Evolutionary conservation across 139 green algal species (phyloP).

Genomic region (Haematococcus sp.): DNA sequence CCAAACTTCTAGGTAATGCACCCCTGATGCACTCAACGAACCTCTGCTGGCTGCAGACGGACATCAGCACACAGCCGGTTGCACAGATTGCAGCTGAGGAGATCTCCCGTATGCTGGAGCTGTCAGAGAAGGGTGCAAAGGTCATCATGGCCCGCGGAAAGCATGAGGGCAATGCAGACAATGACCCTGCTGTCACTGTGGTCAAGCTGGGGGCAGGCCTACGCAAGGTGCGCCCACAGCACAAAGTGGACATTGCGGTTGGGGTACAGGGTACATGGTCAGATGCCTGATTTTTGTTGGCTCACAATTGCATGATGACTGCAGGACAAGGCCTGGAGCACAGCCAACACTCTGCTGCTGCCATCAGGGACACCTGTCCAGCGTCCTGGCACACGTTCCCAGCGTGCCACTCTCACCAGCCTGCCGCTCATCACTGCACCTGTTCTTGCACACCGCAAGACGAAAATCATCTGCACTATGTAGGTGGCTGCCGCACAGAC

Average conservation of each 20-base stretch:
- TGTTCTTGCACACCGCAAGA: conserved; percentile 41
- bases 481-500: no score
- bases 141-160: conserved; percentile 34
- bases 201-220: conserved; percentile 34
- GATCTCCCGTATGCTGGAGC: background rate
- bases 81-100: conserved; percentile 8
- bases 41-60: no score
- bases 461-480: conserved; percentile 73
- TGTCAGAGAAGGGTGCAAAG: conserved; percentile 9
- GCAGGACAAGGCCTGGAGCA: conserved; percentile 32
- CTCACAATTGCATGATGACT: no score
- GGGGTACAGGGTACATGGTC: no score
- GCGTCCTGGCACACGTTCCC: conserved; percentile 33
- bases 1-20: no score
- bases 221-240: conserved; percentile 10
- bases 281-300: no score
- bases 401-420: conserved; percentile 54
- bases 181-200: conserved; percentile 24
- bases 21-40: no score
- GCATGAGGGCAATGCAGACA: conserved; percentile 25
- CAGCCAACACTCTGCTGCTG: conserved; percentile 28
- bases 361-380: conserved; percentile 28
- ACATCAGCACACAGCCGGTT: background rate
- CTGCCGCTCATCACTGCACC: conserved; percentile 49
- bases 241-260: no score